A percentile compares a stretch with the other conserved stretches of the same genome.
Conservation (phyloP, 2,329 filamentous ascomycete species). For the Penicillium rolfsii region DNA sequence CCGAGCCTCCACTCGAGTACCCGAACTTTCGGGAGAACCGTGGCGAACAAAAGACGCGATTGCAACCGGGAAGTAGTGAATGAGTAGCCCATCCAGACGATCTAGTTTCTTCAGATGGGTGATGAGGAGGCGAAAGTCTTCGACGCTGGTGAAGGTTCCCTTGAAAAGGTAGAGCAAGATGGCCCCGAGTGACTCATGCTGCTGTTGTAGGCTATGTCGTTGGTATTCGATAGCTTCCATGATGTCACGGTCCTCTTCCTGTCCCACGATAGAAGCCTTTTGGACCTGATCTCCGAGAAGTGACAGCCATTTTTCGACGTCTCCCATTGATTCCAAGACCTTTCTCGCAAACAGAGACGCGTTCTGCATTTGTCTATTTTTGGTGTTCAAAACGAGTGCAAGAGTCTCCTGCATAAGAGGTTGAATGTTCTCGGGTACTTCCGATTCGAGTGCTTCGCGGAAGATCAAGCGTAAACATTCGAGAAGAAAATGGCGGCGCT, state of each 20-base stretch:
- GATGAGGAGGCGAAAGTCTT: conserved; percentile 76
- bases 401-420: conserved; percentile 60
- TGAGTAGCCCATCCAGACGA: conserved; percentile 72
- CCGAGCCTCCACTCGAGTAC: conserved; percentile 69
- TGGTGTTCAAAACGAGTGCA: conserved; percentile 62
- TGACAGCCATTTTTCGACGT: conserved; percentile 76
- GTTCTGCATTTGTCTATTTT: conserved; percentile 51
- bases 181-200: conserved; percentile 86
- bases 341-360: conserved; percentile 69
- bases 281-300: conserved; percentile 75
- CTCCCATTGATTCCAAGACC: conserved; percentile 75
- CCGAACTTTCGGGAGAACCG: conserved; percentile 74
- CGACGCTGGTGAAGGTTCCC: conserved; percentile 67
- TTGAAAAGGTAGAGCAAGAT: conserved; percentile 79
- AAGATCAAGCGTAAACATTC: conserved; percentile 82
- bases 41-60: conserved; percentile 77
- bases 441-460: conserved; percentile 66
- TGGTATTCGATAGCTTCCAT: conserved; percentile 81
- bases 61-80: conserved; percentile 82
- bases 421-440: conserved; percentile 56
- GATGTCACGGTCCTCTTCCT: conserved; percentile 64
- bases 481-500: conserved; percentile 78
- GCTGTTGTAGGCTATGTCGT: conserved; percentile 75
- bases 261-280: conserved; percentile 73
- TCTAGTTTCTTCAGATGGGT: conserved; percentile 69